A percentile compares a stretch with the other conserved stretches of the same genome.
phyloP scores from a whole-genome alignment of 768 basidiomycete species.

The Inosperma sp. region DNA sequence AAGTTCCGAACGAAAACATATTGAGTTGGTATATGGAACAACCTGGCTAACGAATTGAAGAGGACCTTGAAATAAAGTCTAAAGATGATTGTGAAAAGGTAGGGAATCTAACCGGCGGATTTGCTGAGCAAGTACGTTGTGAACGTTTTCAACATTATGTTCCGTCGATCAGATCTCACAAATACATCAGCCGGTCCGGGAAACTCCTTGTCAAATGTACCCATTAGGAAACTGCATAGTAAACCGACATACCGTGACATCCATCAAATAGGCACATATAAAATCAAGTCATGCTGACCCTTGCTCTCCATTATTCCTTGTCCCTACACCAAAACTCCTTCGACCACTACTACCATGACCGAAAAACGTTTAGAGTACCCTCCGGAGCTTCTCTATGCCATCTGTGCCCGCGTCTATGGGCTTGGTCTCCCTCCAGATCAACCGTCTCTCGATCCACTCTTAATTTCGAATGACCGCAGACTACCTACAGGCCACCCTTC shows the following conservation, averaged over 20 bases:
- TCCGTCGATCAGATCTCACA: constrained; percentile 6
- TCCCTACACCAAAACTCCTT: constrained; percentile 10
- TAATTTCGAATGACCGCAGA: constrained; percentile 37
- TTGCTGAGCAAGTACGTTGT: not conserved
- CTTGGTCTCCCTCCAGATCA: constrained; percentile 51
- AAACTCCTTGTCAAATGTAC: not conserved
- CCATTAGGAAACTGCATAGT: constrained; percentile 7
- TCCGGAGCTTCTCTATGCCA: constrained; percentile 63
- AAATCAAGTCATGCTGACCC: not conserved
- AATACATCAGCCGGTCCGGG: too few species aligned
- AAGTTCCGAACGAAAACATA: too few species aligned
- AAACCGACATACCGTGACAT: not conserved
- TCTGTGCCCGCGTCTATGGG: constrained; percentile 69
- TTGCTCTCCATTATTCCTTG: constrained; percentile 10
- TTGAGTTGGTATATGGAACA: too few species aligned
- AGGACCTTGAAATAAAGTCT: too few species aligned
- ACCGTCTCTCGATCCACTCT: constrained; percentile 69
- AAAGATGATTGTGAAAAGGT: too few species aligned
- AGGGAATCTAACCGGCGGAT: not conserved
- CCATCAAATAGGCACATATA: constrained; percentile 8
- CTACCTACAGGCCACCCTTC: constrained; percentile 66
- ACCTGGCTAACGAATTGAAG: too few species aligned
- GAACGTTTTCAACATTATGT: not conserved
- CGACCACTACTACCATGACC: constrained; percentile 23
- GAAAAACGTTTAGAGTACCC: constrained; percentile 48